Evolutionary conservation across 2,329 filamentous ascomycete species (phyloP).

Genomic region (Fusarium miscanthi): DNA sequence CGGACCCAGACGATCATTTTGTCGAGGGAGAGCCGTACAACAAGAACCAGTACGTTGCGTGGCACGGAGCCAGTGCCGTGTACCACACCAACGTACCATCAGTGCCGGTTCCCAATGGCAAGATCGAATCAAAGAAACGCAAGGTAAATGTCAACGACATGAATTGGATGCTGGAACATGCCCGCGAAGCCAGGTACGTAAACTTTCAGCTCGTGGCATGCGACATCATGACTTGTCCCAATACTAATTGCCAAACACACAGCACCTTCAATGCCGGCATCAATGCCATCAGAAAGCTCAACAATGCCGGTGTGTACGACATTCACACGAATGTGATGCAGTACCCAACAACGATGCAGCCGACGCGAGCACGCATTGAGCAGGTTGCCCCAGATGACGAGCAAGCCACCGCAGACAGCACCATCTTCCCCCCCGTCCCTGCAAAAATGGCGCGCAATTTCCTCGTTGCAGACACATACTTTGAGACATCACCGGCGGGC

Average conservation of each 20-base stretch:
- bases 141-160: conserved; percentile 89
- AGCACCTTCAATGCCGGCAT: conserved; percentile 88
- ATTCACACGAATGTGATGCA: conserved; percentile 94
- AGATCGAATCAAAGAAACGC: conserved; percentile 83
- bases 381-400: conserved; percentile 65
- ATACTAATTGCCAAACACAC: conserved; percentile 18
- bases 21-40: conserved; percentile 90
- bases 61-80: conserved; percentile 96
- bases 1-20: conserved; percentile 87
- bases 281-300: conserved; percentile 73
- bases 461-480: conserved; percentile 64
- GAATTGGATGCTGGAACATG: conserved; percentile 98
- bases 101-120: conserved; percentile 79
- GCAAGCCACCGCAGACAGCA: conserved; percentile 45
- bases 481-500: conserved; percentile 62
- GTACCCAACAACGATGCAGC: conserved; percentile 88
- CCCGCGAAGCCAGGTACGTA: conserved; percentile 83
- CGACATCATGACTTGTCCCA: neutral
- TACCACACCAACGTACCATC: conserved; percentile 87
- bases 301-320: conserved; percentile 85
- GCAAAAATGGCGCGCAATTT: conserved; percentile 66
- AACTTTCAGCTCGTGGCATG: neutral
- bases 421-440: conserved; percentile 60
- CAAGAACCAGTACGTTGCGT: conserved; percentile 98
- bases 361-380: conserved; percentile 86